Percentiles rank a stretch among this genome's conserved stretches.
These are phyloP conservation scores for Polymyxa betae DNA, from an alignment of 208 protist genomes.

Conservation along the genomic window DNA sequence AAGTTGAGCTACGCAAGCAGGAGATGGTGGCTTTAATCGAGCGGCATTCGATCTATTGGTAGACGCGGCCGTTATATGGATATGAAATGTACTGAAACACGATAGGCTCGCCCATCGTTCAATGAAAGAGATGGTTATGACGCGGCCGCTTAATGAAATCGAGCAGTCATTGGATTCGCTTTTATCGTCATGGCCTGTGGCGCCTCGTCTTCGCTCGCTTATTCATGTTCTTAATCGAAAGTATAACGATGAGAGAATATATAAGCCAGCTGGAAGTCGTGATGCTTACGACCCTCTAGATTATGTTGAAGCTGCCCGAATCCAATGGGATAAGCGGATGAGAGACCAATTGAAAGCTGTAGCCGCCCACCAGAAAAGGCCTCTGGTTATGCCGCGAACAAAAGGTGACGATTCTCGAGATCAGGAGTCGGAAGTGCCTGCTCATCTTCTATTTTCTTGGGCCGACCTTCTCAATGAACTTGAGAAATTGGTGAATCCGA, in stretches of 20 bases:
- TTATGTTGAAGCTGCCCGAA: neutral
- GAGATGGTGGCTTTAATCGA: neutral
- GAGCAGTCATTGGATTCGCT: neutral
- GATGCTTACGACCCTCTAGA: slow-evolving; percentile 32
- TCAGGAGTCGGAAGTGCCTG: neutral
- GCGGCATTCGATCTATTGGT: neutral
- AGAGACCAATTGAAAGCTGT: slow-evolving; percentile 27
- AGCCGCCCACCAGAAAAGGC: slow-evolving; percentile 26
- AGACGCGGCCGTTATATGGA: no score
- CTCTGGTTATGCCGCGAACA: neutral
- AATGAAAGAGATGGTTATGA: slow-evolving; percentile 12
- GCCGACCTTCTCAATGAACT: slow-evolving; percentile 40
- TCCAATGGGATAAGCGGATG: slow-evolving; percentile 49
- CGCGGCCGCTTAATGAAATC: neutral
- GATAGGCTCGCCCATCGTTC: neutral
- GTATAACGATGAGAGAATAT: neutral
- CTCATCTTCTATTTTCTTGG: slow-evolving; percentile 7
- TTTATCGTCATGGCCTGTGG: neutral
- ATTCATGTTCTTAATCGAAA: neutral
- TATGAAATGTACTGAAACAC: no score
- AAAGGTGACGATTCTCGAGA: neutral
- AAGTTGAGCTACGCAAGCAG: no score
- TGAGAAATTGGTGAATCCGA: slow-evolving; percentile 52
- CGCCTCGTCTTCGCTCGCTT: neutral
- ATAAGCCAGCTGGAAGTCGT: neutral